Percentiles rank a stretch among this genome's conserved stretches.
These are phyloP conservation scores for Aspergillus transmontanensis DNA, from an alignment of 2,329 filamentous ascomycete species.

Conservation along the genomic window DNA sequence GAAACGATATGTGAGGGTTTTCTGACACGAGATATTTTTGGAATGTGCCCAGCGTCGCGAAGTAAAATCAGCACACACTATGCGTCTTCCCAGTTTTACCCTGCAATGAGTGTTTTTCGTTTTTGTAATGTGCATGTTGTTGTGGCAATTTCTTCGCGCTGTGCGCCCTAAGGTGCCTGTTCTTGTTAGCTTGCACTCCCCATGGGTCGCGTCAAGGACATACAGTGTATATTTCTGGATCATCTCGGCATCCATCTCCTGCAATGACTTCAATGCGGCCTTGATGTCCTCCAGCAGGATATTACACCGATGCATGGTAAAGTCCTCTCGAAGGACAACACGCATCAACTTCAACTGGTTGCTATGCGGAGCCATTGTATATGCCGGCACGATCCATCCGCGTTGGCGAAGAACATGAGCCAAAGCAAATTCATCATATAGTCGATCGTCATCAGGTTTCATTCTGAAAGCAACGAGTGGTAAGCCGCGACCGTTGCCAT, in stretches of 20 bases:
- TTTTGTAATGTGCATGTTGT: conserved; percentile 53
- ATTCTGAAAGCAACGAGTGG: conserved; percentile 88
- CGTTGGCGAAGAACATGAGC: conserved; percentile 81
- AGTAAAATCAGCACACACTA: conserved; percentile 66
- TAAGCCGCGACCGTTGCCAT: conserved; percentile 73
- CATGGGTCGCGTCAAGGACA: conserved; percentile 16
- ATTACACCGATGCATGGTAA: conserved; percentile 78
- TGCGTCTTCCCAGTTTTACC: conserved; percentile 89
- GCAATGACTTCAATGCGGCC: conserved; percentile 68
- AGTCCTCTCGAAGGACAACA: conserved; percentile 89
- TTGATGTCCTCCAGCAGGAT: conserved; percentile 75
- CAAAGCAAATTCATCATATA: conserved; percentile 73
- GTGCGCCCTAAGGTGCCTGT: conserved; percentile 12
- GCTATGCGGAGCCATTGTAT: conserved; percentile 91
- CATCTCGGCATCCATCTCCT: conserved; percentile 70
- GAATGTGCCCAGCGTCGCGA: not conserved
- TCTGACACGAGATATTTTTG: not conserved
- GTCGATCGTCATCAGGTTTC: conserved; percentile 54
- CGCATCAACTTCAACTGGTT: conserved; percentile 84
- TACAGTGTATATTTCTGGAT: conserved; percentile 69
- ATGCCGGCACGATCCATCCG: conserved; percentile 90
- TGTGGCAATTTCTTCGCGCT: conserved; percentile 12
- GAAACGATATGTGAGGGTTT: not conserved
- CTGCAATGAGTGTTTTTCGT: conserved; percentile 81
- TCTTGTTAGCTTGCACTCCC: not conserved